Evolutionary conservation across 208 protist species (phyloP), one percentile per base, ranked within the genome.

Genomic region (Sergeia podlipaevii): DNA sequence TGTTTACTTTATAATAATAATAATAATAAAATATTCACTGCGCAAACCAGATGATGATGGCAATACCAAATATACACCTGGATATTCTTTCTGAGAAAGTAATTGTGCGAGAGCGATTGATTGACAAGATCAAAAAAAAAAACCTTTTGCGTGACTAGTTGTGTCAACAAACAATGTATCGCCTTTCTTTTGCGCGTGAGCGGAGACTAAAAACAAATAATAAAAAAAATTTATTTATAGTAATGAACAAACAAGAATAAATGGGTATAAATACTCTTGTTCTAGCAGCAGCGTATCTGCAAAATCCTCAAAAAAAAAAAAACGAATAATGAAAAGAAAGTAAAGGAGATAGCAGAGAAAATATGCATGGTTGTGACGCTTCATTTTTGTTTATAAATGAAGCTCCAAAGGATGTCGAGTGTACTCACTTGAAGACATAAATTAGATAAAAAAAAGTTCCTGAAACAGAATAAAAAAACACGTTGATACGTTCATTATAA

Each of bases 401-500:
- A n/a, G n/a, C n/a, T n/a, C n/a, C n/a, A n/a, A n/a, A n/a, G n/a
- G n/a, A n/a, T n/a, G n/a, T n/a, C n/a, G n/a, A n/a, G n/a, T n/a
- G n/a, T n/a, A n/a, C n/a, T n/a, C n/a, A n/a, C n/a, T n/a, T n/a
- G n/a, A n/a, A n/a, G n/a, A n/a, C n/a, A n/a, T n/a, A n/a, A 46
- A 27, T 27, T 36, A 51, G 5, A 32, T 36, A 29, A 51, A 51
- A 6, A 29, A 51, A 6, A 51, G 6, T 36, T 36, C 6, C 15
- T 15, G 15, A 51, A 51, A 27, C 15, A 27, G 33, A 51, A 54
- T 41, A 54, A 21, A 54, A 54, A 6, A 36, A 54, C 6, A 36
- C 20, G 42, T 15, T 47, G 10, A 47, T 15, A 29, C 42, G 46
- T 6, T 38, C 10, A 15, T 17, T 20, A 57, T 28, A 57, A n/a